Percentiles rank a stretch among this genome's conserved stretches.
phyloP scores from a whole-genome alignment of 768 basidiomycete species.

The Kwoniella pini region DNA sequence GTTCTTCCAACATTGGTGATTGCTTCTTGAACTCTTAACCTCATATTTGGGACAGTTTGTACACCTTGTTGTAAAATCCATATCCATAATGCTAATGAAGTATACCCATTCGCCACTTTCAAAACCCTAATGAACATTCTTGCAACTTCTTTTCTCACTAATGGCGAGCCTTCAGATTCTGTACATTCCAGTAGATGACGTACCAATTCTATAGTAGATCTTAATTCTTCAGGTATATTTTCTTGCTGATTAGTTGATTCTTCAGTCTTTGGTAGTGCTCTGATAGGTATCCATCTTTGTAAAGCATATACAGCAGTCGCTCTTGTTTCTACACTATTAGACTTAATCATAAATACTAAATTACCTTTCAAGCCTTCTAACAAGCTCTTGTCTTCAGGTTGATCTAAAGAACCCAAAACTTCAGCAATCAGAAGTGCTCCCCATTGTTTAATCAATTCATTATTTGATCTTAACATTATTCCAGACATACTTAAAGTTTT shows the following conservation, averaged over 20 bases:
- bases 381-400: conserved; percentile 5
- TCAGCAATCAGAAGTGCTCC: conserved; percentile 42
- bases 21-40: neutral
- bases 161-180: conserved; percentile 30
- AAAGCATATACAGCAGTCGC: conserved; percentile 44
- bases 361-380: conserved; percentile 17
- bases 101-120: conserved; percentile 20
- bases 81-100: conserved; percentile 23
- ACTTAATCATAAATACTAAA: conserved; percentile 23
- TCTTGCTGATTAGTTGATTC: neutral
- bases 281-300: conserved; percentile 25
- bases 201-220: conserved; percentile 5
- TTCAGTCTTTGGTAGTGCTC: neutral
- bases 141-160: conserved; percentile 42
- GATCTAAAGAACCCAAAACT: conserved; percentile 25
- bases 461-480: conserved; percentile 25
- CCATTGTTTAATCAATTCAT: conserved; percentile 41
- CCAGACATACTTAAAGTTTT: conserved; percentile 23
- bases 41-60: neutral
- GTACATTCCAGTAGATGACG: conserved; percentile 15
- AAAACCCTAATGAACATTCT: conserved; percentile 22
- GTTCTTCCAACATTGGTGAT: conserved; percentile 6
- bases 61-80: conserved; percentile 11
- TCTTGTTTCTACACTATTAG: conserved; percentile 32
- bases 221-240: neutral